Percentiles rank a stretch among this genome's conserved stretches.
These are phyloP conservation scores for Dinochytrium kinnereticum DNA, from an alignment of 371 early-diverging fungal species.

Conservation along the genomic window DNA sequence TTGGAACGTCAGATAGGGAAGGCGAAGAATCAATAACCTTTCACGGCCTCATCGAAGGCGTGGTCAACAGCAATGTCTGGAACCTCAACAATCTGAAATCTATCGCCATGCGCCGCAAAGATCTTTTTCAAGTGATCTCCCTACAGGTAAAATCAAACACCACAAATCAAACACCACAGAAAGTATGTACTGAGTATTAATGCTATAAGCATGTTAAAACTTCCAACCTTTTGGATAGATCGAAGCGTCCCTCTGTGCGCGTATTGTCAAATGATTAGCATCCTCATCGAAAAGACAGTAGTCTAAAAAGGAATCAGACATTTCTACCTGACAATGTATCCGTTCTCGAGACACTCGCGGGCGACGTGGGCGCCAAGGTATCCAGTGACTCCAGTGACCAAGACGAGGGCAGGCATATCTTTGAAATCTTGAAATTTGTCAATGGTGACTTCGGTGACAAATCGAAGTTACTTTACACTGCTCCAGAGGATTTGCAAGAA, in stretches of 20 bases:
- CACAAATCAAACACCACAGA: too few relatives aligned
- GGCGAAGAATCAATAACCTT: conserved; percentile 18
- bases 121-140: neutral
- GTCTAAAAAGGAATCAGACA: neutral
- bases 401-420: conserved; percentile 4
- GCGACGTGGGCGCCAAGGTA: conserved; percentile 41
- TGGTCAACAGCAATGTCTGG: conserved; percentile 27
- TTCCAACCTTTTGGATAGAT: conserved; percentile 21
- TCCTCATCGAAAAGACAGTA: neutral
- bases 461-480: too few relatives aligned
- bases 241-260: conserved; percentile 33
- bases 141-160: too few relatives aligned
- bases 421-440: neutral
- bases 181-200: too few relatives aligned
- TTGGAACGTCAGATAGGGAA: neutral
- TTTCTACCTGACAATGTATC: conserved; percentile 29
- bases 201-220: too few relatives aligned
- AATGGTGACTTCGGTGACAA: too few relatives aligned
- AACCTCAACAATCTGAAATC: conserved; percentile 31
- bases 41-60: conserved; percentile 47
- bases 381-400: conserved; percentile 42
- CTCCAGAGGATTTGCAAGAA: too few relatives aligned
- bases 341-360: conserved; percentile 32
- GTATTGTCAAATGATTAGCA: neutral
- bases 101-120: conserved; percentile 29